Conservation (phyloP, 371 early-diverging fungal species). For the Mortierella polycephala region DNA sequence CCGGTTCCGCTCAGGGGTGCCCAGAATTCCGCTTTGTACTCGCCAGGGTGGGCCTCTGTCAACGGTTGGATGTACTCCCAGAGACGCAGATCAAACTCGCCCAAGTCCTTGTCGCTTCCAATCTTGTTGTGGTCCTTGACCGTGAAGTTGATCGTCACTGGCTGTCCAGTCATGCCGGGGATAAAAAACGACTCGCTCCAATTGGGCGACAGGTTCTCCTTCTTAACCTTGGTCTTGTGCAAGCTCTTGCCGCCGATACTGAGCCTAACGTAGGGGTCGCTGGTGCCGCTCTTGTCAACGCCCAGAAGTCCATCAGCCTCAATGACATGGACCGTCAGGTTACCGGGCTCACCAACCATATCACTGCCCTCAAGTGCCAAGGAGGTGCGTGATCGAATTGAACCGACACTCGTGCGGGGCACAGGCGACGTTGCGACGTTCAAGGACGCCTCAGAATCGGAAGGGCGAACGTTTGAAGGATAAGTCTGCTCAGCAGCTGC, state of each 20-base stretch:
- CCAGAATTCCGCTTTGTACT: slow-evolving; percentile 48
- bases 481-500: background rate
- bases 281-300: slow-evolving; percentile 68
- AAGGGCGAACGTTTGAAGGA: slow-evolving; percentile 1
- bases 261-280: slow-evolving; percentile 65
- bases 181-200: slow-evolving; percentile 74
- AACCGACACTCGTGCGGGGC: slow-evolving; percentile 38
- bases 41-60: slow-evolving; percentile 29
- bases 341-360: slow-evolving; percentile 54
- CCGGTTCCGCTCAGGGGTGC: slow-evolving; percentile 35
- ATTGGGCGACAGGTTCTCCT: slow-evolving; percentile 75
- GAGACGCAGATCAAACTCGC: slow-evolving; percentile 61
- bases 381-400: slow-evolving; percentile 28
- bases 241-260: slow-evolving; percentile 59
- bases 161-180: slow-evolving; percentile 56
- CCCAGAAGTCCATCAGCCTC: slow-evolving; percentile 67
- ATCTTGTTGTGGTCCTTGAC: slow-evolving; percentile 77
- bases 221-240: slow-evolving; percentile 78
- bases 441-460: slow-evolving; percentile 22
- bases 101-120: slow-evolving; percentile 69
- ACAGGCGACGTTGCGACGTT: slow-evolving; percentile 12
- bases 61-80: slow-evolving; percentile 62
- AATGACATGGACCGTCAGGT: slow-evolving; percentile 57
- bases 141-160: slow-evolving; percentile 59
- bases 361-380: slow-evolving; percentile 39